A percentile compares a stretch with the other conserved stretches of the same genome.
phyloP scores from a whole-genome alignment of 2,329 filamentous ascomycete species.

The Colletotrichum sublineola region DNA sequence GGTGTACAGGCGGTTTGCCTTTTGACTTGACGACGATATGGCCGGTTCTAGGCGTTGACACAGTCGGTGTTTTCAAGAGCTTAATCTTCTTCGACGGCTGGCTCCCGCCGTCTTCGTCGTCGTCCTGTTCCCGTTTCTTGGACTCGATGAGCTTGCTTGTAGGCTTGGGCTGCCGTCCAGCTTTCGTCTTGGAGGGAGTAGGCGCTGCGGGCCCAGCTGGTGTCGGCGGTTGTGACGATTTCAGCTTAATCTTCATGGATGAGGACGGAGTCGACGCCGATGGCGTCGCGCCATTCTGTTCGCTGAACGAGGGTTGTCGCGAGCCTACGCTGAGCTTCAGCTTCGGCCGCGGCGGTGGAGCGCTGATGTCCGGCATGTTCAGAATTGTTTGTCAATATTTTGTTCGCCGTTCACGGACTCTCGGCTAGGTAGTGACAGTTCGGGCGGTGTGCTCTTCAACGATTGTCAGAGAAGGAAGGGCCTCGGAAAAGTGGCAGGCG shows the following conservation, averaged over 20 bases:
- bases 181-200: slow-evolving; percentile 66
- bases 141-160: slow-evolving; percentile 68
- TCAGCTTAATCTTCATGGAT: slow-evolving; percentile 56
- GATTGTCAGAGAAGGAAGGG: neutral
- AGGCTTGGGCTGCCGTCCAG: slow-evolving; percentile 70
- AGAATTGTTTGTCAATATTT: neutral
- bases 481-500: slow-evolving; percentile 9
- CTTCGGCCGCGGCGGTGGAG: slow-evolving; percentile 45
- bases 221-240: slow-evolving; percentile 55
- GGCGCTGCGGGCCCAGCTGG: slow-evolving; percentile 49
- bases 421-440: neutral
- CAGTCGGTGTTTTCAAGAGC: slow-evolving; percentile 56
- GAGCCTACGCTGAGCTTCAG: slow-evolving; percentile 46
- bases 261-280: slow-evolving; percentile 43
- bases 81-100: slow-evolving; percentile 67
- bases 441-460: neutral
- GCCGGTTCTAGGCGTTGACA: slow-evolving; percentile 48
- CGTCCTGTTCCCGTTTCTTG: slow-evolving; percentile 72
- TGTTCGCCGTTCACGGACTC: neutral
- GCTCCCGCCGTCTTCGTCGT: slow-evolving; percentile 61
- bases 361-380: slow-evolving; percentile 41
- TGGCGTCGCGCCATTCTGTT: slow-evolving; percentile 40
- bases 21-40: slow-evolving; percentile 70
- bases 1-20: slow-evolving; percentile 76
- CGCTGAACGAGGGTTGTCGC: slow-evolving; percentile 42